Base-by-base conservation (phyloP, 495 filamentous ascomycete genomes). In the Talaromyces nanjingensis region DNA sequence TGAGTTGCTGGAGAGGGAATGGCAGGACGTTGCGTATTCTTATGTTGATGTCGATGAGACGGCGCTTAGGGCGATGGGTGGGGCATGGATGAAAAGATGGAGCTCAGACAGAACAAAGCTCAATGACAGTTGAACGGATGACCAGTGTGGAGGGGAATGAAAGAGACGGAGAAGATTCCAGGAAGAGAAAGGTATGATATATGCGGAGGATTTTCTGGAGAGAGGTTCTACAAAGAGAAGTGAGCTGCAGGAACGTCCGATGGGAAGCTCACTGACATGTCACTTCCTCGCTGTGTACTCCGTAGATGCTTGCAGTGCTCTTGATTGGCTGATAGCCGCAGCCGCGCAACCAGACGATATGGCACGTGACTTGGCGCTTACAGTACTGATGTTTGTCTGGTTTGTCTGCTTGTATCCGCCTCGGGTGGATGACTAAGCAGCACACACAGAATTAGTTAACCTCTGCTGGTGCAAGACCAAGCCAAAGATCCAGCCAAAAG, bases 381-480 rank as follows among this genome's bases (percentile, higher is more conserved):
- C 12, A 3, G 22, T 24, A 2, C 2, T 1, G 1, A 27, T 62
- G 47, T 62, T 62, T 62, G 60, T 37, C 47, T 7, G 4, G 29
- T 31, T 62, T 27, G 42, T 54, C 53, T 62, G 60, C 4, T 14
- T 53, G n/a, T 20, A 1, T 27, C 39, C 45, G 45, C 24, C 60
- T 62, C 60, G 60, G 20, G 27, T 1, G 20, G 11, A 62, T 62
- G 60, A 62, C 60, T 62, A 62, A 62, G 60, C 60, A 49, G 42
- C 60, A 62, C 60, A 62, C 60, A 62, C 39, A 62, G 60, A 62
- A 53, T 60, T 49, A 42, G 37, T 42, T 39, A 39, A 69, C 14
- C n/a, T 20, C 18, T 1, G 45, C 45, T n/a, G 33, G 53, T 6
- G 22, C 53, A 56, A 27, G 53, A 56, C 22, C 22, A 29, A 56